Conservation (phyloP, 116 monocot species). For the Cymodocea nodosa region DNA sequence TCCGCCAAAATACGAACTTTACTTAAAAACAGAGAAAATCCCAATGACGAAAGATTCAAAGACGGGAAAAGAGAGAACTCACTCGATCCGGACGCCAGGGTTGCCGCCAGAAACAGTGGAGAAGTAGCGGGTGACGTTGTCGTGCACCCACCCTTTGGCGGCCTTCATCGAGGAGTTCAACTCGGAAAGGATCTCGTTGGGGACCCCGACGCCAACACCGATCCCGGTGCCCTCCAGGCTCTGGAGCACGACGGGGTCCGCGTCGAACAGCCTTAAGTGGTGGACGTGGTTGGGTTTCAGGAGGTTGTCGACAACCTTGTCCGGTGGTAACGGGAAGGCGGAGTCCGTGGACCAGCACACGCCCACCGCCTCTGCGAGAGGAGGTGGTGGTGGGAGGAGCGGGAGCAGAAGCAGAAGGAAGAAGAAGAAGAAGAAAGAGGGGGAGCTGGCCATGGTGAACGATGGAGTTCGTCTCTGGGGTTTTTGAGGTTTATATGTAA, state of each 20-base stretch:
- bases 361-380: conserved; percentile 13
- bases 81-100: conserved; percentile 51
- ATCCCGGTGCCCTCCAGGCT: conserved; percentile 56
- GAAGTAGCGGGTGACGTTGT: conserved; percentile 74
- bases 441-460: not conserved
- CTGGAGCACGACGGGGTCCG: conserved; percentile 43
- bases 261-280: conserved; percentile 63
- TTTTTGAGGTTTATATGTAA: too few species aligned
- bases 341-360: conserved; percentile 65
- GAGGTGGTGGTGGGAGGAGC: not conserved
- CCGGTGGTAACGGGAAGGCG: conserved; percentile 59
- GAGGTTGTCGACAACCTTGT: conserved; percentile 47
- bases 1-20: not conserved
- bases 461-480: not conserved
- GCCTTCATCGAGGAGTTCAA: conserved; percentile 62
- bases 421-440: not conserved
- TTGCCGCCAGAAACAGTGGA: conserved; percentile 11
- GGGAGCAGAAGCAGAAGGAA: too few species aligned
- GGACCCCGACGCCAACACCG: conserved; percentile 54
- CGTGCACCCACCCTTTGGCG: conserved; percentile 78
- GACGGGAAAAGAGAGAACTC: conserved; percentile 6
- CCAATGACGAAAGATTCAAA: not conserved
- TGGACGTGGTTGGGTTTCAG: conserved; percentile 55
- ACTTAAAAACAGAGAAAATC: not conserved
- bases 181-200: conserved; percentile 51